A percentile compares a stretch with the other conserved stretches of the same genome.
Conservation (phyloP, 2,329 filamentous ascomycete species). For the Monilinia vaccinii-corymbosi region DNA sequence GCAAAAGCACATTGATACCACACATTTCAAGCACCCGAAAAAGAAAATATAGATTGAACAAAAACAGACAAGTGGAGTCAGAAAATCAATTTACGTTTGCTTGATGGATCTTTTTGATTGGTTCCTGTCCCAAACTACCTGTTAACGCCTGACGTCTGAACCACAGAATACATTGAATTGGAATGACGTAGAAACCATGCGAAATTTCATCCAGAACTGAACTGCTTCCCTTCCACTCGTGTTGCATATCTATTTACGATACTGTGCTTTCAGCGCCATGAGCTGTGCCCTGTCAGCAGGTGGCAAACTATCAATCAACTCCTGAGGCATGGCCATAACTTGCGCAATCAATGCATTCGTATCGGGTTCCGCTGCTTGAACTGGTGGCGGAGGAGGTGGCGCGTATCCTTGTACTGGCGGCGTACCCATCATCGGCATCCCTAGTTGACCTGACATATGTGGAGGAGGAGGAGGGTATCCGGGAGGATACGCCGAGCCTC, state of each 20-base stretch:
- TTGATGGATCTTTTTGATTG: background rate
- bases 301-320: slow-evolving; percentile 70
- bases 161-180: background rate
- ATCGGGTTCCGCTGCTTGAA: slow-evolving; percentile 41
- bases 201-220: background rate
- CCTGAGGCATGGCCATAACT: slow-evolving; percentile 70
- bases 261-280: slow-evolving; percentile 54
- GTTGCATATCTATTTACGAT: background rate
- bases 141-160: slow-evolving; percentile 1
- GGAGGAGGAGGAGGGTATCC: slow-evolving; percentile 32
- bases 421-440: slow-evolving; percentile 31
- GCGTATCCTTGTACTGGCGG: slow-evolving; percentile 38
- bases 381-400: slow-evolving; percentile 32
- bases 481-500: slow-evolving; percentile 30
- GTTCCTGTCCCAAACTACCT: background rate
- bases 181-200: background rate
- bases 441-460: slow-evolving; percentile 31
- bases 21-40: background rate
- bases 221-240: background rate
- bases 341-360: slow-evolving; percentile 70
- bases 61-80: background rate
- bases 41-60: background rate
- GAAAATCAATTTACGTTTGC: background rate
- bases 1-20: background rate
- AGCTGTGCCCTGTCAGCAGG: slow-evolving; percentile 72